These are phyloP conservation scores for Plicaturopsis crispa DNA, from an alignment of 768 basidiomycete genomes.

Conservation along the genomic window DNA sequence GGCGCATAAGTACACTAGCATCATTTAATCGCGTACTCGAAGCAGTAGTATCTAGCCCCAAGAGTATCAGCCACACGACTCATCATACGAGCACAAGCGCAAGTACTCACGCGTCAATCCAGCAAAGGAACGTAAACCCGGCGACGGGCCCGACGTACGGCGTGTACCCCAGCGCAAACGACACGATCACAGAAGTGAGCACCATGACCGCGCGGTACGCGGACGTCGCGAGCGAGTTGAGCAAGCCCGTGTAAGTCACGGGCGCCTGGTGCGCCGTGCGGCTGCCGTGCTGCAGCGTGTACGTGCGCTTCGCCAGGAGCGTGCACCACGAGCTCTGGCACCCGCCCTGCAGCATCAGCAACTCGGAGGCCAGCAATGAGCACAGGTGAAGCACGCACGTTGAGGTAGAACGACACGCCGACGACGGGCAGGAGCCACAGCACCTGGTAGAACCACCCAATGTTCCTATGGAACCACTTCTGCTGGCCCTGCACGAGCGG, in stretches of 20 bases:
- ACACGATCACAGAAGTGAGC: constrained; percentile 63
- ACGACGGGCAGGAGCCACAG: constrained; percentile 79
- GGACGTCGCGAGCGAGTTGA: constrained; percentile 70
- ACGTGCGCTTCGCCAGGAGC: constrained; percentile 68
- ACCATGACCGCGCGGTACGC: constrained; percentile 82
- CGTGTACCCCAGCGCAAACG: constrained; percentile 53
- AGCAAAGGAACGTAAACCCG: constrained; percentile 72
- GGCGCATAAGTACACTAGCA: constrained; percentile 2
- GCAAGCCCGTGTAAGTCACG: constrained; percentile 58
- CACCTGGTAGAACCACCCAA: constrained; percentile 69
- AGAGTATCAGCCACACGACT: constrained; percentile 1
- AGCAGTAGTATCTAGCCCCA: constrained; percentile 71
- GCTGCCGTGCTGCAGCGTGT: constrained; percentile 61
- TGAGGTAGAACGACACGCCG: constrained; percentile 71
- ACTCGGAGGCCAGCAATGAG: constrained; percentile 1
- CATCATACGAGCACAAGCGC: not conserved
- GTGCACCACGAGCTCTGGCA: constrained; percentile 70
- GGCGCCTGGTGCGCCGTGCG: constrained; percentile 45
- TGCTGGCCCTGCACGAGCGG: constrained; percentile 58
- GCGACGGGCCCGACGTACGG: constrained; percentile 56
- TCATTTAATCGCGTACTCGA: constrained; percentile 52
- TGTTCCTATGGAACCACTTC: constrained; percentile 63
- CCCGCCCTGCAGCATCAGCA: constrained; percentile 10
- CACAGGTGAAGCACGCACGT: constrained; percentile 40
- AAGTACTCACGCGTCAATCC: constrained; percentile 75